Conservation (phyloP, 441 rosid species). For the Euphorbia celastroides region DNA sequence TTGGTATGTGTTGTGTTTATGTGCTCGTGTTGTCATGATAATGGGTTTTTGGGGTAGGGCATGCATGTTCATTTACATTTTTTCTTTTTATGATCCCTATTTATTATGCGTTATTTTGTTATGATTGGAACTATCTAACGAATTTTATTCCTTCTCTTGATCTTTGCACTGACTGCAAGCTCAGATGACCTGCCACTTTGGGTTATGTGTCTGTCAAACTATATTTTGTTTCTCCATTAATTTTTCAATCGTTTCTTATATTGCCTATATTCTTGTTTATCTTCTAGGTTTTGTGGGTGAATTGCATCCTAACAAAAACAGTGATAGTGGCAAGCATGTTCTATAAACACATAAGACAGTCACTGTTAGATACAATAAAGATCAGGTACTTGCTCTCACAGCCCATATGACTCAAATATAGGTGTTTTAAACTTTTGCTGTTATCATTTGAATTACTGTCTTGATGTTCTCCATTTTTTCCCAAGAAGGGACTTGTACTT, state of each 20-base stretch:
- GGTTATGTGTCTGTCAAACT: conserved; percentile 48
- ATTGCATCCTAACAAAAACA: conserved; percentile 67
- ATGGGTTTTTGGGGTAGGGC: background rate
- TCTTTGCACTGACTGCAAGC: conserved; percentile 30
- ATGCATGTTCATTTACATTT: background rate
- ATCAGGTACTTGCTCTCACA: conserved; percentile 55
- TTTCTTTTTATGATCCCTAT: background rate
- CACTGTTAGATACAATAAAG: conserved; percentile 60
- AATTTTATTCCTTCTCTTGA: conserved; percentile 17
- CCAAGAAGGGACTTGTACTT: background rate
- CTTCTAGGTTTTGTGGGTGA: conserved; percentile 84
- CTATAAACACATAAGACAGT: conserved; percentile 82
- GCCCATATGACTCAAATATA: conserved; percentile 13
- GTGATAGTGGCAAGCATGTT: conserved; percentile 66
- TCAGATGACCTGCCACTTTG: conserved; percentile 97
- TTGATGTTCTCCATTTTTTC: background rate
- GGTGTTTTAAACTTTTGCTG: conserved; percentile 8
- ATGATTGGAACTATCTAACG: conserved; percentile 17
- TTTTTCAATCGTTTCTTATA: conserved; percentile 11
- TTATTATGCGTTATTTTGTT: background rate
- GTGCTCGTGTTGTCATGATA: background rate
- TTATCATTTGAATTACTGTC: background rate
- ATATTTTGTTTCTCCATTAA: background rate
- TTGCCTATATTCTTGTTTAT: conserved; percentile 18
- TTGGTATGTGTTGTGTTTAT: background rate